Evolutionary conservation across 805 yeast genomes (phyloP).

Genomic region (Metschnikowia baotianmanensis): DNA sequence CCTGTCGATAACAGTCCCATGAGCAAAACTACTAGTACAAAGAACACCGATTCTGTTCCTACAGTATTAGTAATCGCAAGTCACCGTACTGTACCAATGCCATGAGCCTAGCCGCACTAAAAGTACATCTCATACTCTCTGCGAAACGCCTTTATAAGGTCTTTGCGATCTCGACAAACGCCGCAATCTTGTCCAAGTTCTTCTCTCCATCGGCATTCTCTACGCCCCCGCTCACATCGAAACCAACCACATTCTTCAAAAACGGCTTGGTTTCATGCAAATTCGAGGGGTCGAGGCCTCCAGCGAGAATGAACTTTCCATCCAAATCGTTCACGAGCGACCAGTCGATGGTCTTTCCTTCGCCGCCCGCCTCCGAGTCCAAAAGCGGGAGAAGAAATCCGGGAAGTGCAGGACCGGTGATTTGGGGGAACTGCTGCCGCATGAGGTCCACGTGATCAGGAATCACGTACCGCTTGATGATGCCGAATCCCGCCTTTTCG

Average conservation of each 20-base stretch:
- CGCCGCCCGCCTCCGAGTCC: conserved; percentile 92
- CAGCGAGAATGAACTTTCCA: conserved; percentile 68
- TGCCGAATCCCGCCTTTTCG: conserved; percentile 48
- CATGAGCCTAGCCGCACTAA: too few species aligned
- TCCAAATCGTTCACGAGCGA: conserved; percentile 21
- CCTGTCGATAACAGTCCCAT: too few species aligned
- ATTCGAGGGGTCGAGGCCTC: conserved; percentile 81
- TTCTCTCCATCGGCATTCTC: conserved; percentile 71
- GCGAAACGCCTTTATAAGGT: conserved; percentile 1
- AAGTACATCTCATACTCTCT: too few species aligned
- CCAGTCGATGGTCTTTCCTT: conserved; percentile 85
- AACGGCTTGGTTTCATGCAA: conserved; percentile 48
- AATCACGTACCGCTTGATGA: conserved; percentile 66
- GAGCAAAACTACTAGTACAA: too few species aligned
- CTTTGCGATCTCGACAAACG: conserved; percentile 57
- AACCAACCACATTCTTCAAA: conserved; percentile 72
- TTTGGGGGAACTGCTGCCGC: conserved; percentile 18
- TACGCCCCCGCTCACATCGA: conserved; percentile 94
- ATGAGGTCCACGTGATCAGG: conserved; percentile 52
- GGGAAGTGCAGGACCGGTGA: conserved; percentile 8
- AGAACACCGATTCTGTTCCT: too few species aligned
- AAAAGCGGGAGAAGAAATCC: conserved; percentile 60
- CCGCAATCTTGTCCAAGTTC: conserved; percentile 59
- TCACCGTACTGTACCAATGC: too few species aligned
- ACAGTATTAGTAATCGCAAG: too few species aligned